A percentile compares a stretch with the other conserved stretches of the same genome.
These are phyloP conservation scores for Zea luxurians DNA, from an alignment of 176 grass and related monocot species.

Conservation along the genomic window DNA sequence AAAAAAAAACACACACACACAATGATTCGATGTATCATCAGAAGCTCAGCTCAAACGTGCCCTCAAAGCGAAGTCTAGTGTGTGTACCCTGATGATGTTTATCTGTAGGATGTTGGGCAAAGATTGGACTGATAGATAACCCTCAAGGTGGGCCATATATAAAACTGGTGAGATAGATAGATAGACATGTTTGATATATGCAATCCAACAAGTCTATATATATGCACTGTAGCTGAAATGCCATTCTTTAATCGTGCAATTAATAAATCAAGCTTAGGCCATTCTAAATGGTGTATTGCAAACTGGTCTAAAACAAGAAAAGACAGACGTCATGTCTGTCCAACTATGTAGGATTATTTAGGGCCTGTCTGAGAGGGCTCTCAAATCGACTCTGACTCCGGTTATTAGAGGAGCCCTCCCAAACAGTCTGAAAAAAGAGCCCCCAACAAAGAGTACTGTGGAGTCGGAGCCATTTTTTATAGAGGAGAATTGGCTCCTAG, in stretches of 20 bases:
- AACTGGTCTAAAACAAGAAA: not conserved
- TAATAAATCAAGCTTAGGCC: not conserved
- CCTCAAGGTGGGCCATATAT: not conserved
- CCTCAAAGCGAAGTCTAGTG: constrained; percentile 16
- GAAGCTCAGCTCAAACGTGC: constrained; percentile 27
- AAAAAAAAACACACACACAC: too few species aligned
- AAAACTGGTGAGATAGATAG: not conserved
- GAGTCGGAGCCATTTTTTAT: too few species aligned
- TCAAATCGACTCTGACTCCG: too few species aligned
- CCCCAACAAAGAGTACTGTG: too few species aligned
- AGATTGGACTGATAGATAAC: not conserved
- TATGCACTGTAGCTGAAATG: not conserved
- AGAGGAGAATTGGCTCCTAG: too few species aligned
- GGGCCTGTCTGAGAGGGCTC: too few species aligned
- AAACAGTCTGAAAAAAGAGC: too few species aligned
- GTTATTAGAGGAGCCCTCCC: too few species aligned
- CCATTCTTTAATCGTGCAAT: not conserved
- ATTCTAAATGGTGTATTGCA: not conserved
- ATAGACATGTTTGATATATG: not conserved
- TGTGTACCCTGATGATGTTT: not conserved
- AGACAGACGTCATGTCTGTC: not conserved
- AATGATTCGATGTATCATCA: too few species aligned
- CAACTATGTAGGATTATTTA: not conserved
- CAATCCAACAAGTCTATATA: not conserved
- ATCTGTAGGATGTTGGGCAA: constrained; percentile 2